phyloP scores from a whole-genome alignment of 495 filamentous ascomycete species.

The Chaetomium fimeti region DNA sequence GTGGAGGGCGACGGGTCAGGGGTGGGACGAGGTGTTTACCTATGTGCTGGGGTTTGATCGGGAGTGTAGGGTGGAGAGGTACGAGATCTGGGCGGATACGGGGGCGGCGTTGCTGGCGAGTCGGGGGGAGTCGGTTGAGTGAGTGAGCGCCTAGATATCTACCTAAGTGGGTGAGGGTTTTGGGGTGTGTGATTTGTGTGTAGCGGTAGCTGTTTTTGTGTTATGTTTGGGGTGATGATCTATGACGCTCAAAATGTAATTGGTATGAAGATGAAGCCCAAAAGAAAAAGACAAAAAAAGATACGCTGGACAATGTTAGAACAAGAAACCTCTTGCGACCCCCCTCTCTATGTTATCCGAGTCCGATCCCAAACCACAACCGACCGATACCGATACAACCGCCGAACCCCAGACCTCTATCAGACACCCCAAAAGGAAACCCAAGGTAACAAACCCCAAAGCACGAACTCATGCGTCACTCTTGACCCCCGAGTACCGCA shows the following conservation, averaged over 20 bases:
- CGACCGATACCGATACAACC: no score
- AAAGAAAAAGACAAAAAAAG: background rate
- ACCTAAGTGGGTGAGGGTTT: background rate
- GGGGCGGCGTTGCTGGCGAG: conserved; percentile 62
- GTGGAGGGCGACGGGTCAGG: conserved; percentile 50
- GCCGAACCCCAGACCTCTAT: background rate
- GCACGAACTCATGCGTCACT: conserved; percentile 10
- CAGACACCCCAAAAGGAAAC: conserved; percentile 10
- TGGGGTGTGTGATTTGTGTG: background rate
- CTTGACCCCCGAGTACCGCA: conserved; percentile 59
- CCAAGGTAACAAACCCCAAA: background rate
- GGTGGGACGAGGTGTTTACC: conserved; percentile 59
- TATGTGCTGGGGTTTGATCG: conserved; percentile 54
- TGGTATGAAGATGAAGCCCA: background rate
- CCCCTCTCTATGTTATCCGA: conserved; percentile 12
- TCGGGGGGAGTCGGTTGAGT: conserved; percentile 41
- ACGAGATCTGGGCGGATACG: conserved; percentile 64
- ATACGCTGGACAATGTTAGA: background rate
- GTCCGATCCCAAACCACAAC: conserved; percentile 8
- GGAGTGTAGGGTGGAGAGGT: conserved; percentile 47
- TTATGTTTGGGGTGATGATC: no score
- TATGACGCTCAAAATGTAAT: background rate
- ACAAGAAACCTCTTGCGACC: conserved; percentile 15
- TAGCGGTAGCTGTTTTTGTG: background rate
- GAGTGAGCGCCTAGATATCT: background rate